Evolutionary conservation across 1,284 basidiomycete genomes (phyloP), one percentile per base, ranked within the genome.

Genomic region (Salmacisia buchloeana): DNA sequence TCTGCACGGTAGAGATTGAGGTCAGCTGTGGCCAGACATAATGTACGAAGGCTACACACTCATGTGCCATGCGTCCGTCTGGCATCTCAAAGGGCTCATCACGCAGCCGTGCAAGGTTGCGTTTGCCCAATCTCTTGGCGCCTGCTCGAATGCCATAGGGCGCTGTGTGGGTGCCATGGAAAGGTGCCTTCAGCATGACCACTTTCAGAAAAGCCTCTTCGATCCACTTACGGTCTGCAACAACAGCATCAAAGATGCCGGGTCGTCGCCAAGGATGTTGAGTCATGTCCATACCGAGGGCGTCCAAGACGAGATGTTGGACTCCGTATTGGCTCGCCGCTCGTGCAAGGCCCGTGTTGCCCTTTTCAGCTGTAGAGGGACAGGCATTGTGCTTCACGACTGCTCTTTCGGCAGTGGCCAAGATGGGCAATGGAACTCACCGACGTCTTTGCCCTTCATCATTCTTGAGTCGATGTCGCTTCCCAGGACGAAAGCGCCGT

Each of bases 381-480:
- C n/a, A n/a, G n/a, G n/a, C n/a, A n/a, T n/a, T n/a, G n/a, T n/a
- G n/a, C n/a, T n/a, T n/a, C n/a, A n/a, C n/a, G n/a, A n/a, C n/a
- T n/a, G n/a, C n/a, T n/a, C 49, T 23, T 2, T 52, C 34, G 29
- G 18, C 10, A 52, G 18, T 39, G 59, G 41, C 58, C 29, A 31
- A 23, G 12, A 5, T 4, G 2, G 29, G 45, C 5, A 34, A n/a
- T 13, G 18, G 29, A 15, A 60, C 65, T 43, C 23, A 62, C 61
- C 65, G 87, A 68, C 65, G 3, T 88, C 85, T 85, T 94, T 96
- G 18, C 94, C 94, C 65, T 92, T 84, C 88, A 98, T 94, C 78
- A 97, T 94, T 57, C 94, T 84, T 0, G 93, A 94, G 74, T 99
- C 96, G 60, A 99, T 97, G 80, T 99, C 96, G 31, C 91, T 94